phyloP scores from a whole-genome alignment of 2,329 filamentous ascomycete species.

The Ramularia endophylla region DNA sequence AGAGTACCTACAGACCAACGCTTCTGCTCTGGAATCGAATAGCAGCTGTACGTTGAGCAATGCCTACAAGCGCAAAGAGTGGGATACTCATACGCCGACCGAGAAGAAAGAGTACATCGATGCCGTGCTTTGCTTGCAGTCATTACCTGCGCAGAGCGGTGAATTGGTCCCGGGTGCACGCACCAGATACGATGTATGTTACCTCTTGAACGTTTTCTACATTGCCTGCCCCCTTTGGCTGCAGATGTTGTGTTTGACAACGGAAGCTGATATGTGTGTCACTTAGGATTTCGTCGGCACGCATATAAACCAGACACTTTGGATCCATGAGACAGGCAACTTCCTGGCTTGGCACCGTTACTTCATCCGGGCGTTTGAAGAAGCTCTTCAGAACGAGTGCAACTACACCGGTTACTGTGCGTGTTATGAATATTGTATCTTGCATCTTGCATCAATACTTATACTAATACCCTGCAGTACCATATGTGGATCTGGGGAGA shows the following conservation, averaged over 20 bases:
- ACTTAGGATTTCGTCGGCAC: too few species aligned
- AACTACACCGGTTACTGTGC: too few species aligned
- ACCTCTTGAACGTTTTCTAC: too few species aligned
- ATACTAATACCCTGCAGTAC: too few species aligned
- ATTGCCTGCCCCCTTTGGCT: too few species aligned
- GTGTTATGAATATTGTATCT: too few species aligned
- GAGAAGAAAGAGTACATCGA: conserved; percentile 28
- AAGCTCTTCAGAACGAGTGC: conserved; percentile 18
- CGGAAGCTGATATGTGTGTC: too few species aligned
- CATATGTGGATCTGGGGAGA: conserved; percentile 15
- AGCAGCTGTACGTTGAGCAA: conserved; percentile 27
- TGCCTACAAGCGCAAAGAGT: conserved; percentile 38
- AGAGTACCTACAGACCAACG: neutral
- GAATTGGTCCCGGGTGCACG: conserved; percentile 23
- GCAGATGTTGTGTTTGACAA: too few species aligned
- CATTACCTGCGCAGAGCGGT: conserved; percentile 21
- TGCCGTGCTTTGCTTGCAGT: conserved; percentile 28
- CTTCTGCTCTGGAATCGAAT: neutral
- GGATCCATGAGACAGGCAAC: conserved; percentile 14
- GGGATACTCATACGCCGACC: conserved; percentile 26
- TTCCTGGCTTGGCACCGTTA: conserved; percentile 27
- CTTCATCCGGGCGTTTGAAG: conserved; percentile 23
- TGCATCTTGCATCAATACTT: too few species aligned
- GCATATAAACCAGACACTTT: too few species aligned
- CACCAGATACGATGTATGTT: conserved; percentile 18